Percentiles rank a stretch among this genome's conserved stretches.
Evolutionary conservation across 1,284 basidiomycete genomes (phyloP).

Genomic region (Tylopilus sp.): DNA sequence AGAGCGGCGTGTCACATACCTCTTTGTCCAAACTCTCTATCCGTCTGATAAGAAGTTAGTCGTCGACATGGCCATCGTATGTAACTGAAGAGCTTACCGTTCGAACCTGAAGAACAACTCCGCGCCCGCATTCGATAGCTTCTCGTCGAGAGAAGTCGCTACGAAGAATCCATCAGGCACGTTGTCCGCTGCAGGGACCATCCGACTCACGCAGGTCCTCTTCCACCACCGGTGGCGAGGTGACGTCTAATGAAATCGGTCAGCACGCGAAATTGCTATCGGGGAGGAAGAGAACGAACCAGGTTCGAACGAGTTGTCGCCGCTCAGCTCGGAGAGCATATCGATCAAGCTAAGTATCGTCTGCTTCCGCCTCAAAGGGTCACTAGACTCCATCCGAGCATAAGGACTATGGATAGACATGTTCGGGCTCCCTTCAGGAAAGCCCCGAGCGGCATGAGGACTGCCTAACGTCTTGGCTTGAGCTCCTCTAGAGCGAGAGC

Average conservation of each 20-base stretch:
- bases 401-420: slow-evolving; percentile 30
- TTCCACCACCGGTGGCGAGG: slow-evolving; percentile 47
- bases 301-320: slow-evolving; percentile 43
- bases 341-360: slow-evolving; percentile 66
- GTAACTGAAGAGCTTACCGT: slow-evolving; percentile 24
- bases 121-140: slow-evolving; percentile 33
- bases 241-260: slow-evolving; percentile 25
- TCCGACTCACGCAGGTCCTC: slow-evolving; percentile 53
- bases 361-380: slow-evolving; percentile 47
- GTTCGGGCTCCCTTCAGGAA: slow-evolving; percentile 34
- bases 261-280: slow-evolving; percentile 1
- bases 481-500: slow-evolving; percentile 30
- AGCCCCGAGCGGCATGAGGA: slow-evolving; percentile 25
- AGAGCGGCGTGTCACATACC: slow-evolving; percentile 13
- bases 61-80: not conserved
- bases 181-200: slow-evolving; percentile 1
- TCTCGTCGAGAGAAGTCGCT: slow-evolving; percentile 35
- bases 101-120: slow-evolving; percentile 33
- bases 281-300: slow-evolving; percentile 35
- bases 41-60: slow-evolving; percentile 20
- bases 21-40: slow-evolving; percentile 35
- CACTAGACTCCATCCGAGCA: slow-evolving; percentile 27
- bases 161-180: slow-evolving; percentile 8
- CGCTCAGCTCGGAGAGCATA: slow-evolving; percentile 53
- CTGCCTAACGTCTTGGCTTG: slow-evolving; percentile 25